Evolutionary conservation across 2,329 filamentous ascomycete genomes (phyloP).

Genomic region (Hymenoscyphus infarciens): DNA sequence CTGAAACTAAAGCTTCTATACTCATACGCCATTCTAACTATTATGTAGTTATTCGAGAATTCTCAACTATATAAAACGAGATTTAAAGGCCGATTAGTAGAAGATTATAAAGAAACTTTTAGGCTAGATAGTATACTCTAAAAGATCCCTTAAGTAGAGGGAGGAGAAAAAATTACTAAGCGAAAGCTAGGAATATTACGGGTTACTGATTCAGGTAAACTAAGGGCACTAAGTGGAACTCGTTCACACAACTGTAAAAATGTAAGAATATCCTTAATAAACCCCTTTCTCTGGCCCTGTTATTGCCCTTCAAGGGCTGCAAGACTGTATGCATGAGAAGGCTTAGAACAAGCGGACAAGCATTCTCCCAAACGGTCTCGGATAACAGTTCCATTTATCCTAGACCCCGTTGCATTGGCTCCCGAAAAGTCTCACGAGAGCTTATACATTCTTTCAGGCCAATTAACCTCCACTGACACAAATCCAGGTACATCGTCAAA

Average conservation of each 20-base stretch:
- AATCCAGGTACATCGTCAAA: background rate
- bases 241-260: conserved; percentile 39
- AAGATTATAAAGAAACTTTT: conserved; percentile 19
- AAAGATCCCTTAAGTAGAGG: conserved; percentile 39
- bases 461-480: too few species aligned
- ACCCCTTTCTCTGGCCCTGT: background rate
- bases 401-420: too few species aligned
- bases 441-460: too few species aligned
- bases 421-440: too few species aligned
- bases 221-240: conserved; percentile 35
- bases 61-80: background rate
- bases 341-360: too few species aligned
- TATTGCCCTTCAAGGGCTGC: too few species aligned
- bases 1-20: background rate
- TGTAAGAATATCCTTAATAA: conserved; percentile 22
- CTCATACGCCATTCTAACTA: background rate
- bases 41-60: background rate
- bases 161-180: conserved; percentile 34
- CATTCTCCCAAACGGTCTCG: too few species aligned
- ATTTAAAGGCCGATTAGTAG: background rate
- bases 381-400: too few species aligned
- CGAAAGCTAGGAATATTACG: conserved; percentile 36
- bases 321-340: too few species aligned
- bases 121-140: conserved; percentile 40
- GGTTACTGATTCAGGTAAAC: conserved; percentile 36